Base-by-base conservation (phyloP, 495 filamentous ascomycete genomes). In the Pseudoneurospora amorphoporcata region DNA sequence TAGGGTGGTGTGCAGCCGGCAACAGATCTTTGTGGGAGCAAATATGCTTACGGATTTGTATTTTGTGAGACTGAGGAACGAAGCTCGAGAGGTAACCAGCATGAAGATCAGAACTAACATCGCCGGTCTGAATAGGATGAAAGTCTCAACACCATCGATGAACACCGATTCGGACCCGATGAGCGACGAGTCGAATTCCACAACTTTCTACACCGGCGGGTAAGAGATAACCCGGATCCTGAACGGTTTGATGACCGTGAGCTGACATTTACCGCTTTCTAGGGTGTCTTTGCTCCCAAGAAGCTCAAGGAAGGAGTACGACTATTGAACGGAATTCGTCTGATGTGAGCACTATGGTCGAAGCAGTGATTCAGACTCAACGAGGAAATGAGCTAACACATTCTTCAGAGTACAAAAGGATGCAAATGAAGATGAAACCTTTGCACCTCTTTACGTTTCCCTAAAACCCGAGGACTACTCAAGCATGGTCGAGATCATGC, bases 231-330 rank as follows among this genome's bases (percentile, higher is more conserved):
- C 41, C 23, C 70, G 12, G 43, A 6, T 68, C 47, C 8, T 38
- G 39, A 7, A n/a, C 53, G 4, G n/a, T 58, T 10, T 39, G 38
- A n/a, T 73, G 23, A 16, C 12, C 37, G 45, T 37, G 38, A 35
- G 23, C 23, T 38, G 72, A 40, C 35, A 47, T 58, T 58, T n/a
- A 39, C 5, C 45, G 14, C 68, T 39, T 29, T 12, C 3, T 70
- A 88, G 86, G 86, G 86, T 23, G 83, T 80, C 5, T 88, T 88
- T 79, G 77, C 73, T 69, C 83, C 86, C 16, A 76, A 76, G 1
- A 80, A 77, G 69, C 70, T 85, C 10, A 81, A 77, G 35, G 70
- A 78, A 12, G 84, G 81, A 3, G 84, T 84, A n/a, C 76, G 75
- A 38, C 74, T 85, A 16, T 61, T 82, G 37, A 77, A 80, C 72